Evolutionary conservation across 2,329 filamentous ascomycete species (phyloP).

Genomic region (Thelonectria blattea): DNA sequence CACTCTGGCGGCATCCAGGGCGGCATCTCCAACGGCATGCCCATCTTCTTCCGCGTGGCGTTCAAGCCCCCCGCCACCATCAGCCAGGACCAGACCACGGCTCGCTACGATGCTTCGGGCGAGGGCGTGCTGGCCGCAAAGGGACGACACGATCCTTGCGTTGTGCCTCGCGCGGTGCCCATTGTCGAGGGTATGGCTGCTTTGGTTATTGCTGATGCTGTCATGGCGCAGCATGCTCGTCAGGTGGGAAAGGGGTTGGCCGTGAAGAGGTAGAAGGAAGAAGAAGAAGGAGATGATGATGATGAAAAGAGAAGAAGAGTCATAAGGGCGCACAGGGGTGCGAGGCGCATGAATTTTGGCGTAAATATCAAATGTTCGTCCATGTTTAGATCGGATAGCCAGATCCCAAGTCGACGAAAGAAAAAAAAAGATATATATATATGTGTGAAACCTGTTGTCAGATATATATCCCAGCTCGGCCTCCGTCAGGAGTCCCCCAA

Average conservation of each 20-base stretch:
- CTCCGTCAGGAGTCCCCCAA: too few relatives aligned
- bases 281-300: not conserved
- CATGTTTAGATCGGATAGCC: too few relatives aligned
- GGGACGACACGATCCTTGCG: constrained; percentile 92
- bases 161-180: constrained; percentile 85
- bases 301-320: not conserved
- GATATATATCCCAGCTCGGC: too few relatives aligned
- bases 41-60: constrained; percentile 91
- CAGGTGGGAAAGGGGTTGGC: constrained; percentile 45
- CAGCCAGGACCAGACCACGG: constrained; percentile 83
- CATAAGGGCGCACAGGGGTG: too few relatives aligned
- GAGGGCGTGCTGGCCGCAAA: constrained; percentile 86
- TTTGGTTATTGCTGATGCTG: constrained; percentile 83
- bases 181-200: constrained; percentile 94
- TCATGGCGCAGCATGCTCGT: constrained; percentile 79
- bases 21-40: constrained; percentile 91
- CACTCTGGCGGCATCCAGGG: constrained; percentile 95
- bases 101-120: constrained; percentile 72
- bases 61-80: constrained; percentile 98
- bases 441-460: too few relatives aligned
- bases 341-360: too few relatives aligned
- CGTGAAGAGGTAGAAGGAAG: constrained; percentile 3
- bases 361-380: too few relatives aligned
- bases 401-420: too few relatives aligned
- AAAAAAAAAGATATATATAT: too few relatives aligned